phyloP scores from a whole-genome alignment of 805 yeast species.

The Myxozyma neotropica region DNA sequence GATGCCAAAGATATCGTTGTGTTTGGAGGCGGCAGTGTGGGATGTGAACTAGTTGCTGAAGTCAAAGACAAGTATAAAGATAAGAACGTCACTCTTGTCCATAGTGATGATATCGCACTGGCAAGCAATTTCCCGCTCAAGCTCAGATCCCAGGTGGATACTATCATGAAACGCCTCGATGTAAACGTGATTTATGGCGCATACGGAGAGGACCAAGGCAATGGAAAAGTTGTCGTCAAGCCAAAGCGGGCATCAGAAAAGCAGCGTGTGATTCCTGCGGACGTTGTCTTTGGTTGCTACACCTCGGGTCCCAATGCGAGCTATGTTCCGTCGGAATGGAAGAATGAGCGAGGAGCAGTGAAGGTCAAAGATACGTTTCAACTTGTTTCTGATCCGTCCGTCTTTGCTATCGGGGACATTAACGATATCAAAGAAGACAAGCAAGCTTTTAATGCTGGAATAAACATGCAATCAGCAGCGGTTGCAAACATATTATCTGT shows the following conservation, averaged over 20 bases:
- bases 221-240: conserved; percentile 8
- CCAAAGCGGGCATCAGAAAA: background rate
- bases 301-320: conserved; percentile 6
- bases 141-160: conserved; percentile 17
- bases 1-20: conserved; percentile 46
- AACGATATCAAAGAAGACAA: conserved; percentile 18
- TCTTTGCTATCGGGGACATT: conserved; percentile 24
- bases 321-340: conserved; percentile 9
- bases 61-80: conserved; percentile 45
- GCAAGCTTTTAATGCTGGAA: conserved; percentile 10
- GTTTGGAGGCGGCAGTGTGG: conserved; percentile 58
- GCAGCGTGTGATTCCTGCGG: conserved; percentile 6
- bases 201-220: conserved; percentile 7
- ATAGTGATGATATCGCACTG: conserved; percentile 27
- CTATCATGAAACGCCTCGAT: conserved; percentile 26
- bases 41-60: conserved; percentile 55
- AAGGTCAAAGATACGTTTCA: conserved; percentile 10
- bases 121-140: conserved; percentile 7
- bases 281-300: conserved; percentile 8
- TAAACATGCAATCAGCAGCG: background rate
- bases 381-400: background rate
- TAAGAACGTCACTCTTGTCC: conserved; percentile 42
- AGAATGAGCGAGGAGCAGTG: conserved; percentile 1
- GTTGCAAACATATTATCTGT: background rate
- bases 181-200: conserved; percentile 29